phyloP scores from a whole-genome alignment of 192 early-diverging fungal species.

The Podila verticillata region DNA sequence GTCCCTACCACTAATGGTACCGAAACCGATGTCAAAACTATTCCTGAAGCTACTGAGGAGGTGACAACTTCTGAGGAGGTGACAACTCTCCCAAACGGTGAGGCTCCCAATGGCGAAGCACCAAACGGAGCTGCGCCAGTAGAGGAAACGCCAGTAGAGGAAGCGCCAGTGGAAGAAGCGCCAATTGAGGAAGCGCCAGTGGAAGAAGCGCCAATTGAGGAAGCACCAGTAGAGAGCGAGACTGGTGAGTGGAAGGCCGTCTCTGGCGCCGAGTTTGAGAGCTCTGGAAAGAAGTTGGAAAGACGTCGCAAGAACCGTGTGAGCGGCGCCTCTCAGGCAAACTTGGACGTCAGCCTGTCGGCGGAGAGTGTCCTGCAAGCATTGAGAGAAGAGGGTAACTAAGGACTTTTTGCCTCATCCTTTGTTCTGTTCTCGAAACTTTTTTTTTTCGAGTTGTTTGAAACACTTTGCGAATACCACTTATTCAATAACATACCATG shows the following conservation, averaged over 20 bases:
- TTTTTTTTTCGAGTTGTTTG: background rate
- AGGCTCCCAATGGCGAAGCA: too few relatives aligned
- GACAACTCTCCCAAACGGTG: background rate
- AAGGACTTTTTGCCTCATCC: background rate
- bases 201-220: too few relatives aligned
- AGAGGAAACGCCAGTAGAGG: too few relatives aligned
- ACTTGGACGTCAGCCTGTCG: constrained; percentile 27
- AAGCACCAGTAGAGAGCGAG: constrained; percentile 2
- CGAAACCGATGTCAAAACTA: background rate
- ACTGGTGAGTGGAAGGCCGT: constrained; percentile 32
- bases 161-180: too few relatives aligned
- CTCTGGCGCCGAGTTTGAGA: constrained; percentile 30
- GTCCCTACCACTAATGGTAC: background rate
- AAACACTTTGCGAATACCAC: too few relatives aligned
- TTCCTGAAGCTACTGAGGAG: background rate
- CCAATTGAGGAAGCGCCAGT: too few relatives aligned
- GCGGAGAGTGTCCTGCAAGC: constrained; percentile 48
- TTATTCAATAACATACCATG: too few relatives aligned
- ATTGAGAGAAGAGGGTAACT: constrained; percentile 32
- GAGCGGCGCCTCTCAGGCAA: background rate
- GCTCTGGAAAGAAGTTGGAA: constrained; percentile 34
- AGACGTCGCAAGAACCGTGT: constrained; percentile 40
- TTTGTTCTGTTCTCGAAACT: background rate
- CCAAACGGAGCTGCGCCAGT: background rate
- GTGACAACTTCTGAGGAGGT: background rate